Evolutionary conservation across 176 grass and related monocot species (phyloP), one percentile per base, ranked within the genome.

Genomic region (Sorghum bicolor): DNA sequence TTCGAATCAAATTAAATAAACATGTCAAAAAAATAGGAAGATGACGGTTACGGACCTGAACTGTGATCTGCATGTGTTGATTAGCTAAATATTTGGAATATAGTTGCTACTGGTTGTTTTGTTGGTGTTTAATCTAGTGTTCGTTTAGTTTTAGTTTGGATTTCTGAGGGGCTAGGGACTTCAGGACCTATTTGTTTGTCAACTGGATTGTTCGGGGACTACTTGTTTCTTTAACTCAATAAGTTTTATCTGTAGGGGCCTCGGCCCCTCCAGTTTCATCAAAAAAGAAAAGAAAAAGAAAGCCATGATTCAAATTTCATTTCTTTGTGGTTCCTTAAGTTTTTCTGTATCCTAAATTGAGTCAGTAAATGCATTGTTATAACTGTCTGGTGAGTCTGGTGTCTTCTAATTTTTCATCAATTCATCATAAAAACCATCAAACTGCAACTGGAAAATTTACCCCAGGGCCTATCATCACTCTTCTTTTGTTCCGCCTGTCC

Each of bases 1-100:
- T 71, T 74, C 32, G 65, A 64, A 80, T 66, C 31, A 41, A 65
- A 80, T 41, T 60, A n/a, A 73, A 24, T 60, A n/a, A 73, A 24
- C 43, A 0, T 74, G 19, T 2, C 17, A 11, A 60, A 60, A 60
- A 26, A 58, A 57, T 2, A 53, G 19, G n/a, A 57, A 26, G 55
- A 61, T 33, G 25, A 44, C 31, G 19, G 50, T 45, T 31, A 40
- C 6, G 50, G 10, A 3, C 52, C 44, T 74, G 76, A 26, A 61
- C 61, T 66, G 71, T 66, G 41, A 67, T 84, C 22, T 19, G 31
- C 64, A 5, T 37, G 20, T 66, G 29, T 25, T 50, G 40, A 39
- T 5, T 38, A 65, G 57, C 29, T 41, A 12, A 75, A 5, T 75
- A 2, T 41, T 64, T n/a, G 2, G 13, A 74, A 45, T 75, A 19